Percentiles rank a stretch among this genome's conserved stretches.
Evolutionary conservation across 2,329 filamentous ascomycete genomes (phyloP).

Genomic region (Leptodontidium sp.): DNA sequence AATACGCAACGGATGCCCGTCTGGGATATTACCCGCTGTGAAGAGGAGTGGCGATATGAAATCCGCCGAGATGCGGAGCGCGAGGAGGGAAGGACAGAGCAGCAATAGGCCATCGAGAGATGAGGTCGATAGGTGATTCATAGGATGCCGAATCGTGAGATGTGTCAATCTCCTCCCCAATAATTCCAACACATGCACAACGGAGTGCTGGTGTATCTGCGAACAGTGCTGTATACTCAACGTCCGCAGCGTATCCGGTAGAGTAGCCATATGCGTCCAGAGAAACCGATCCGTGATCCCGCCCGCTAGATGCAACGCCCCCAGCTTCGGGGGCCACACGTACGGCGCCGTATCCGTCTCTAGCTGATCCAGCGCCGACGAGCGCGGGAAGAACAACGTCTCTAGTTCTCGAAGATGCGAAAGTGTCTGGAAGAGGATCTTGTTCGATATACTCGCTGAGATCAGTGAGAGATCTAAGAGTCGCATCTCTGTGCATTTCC

Average conservation of each 20-base stretch:
- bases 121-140: conserved; percentile 40
- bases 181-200: conserved; percentile 35
- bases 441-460: conserved; percentile 44
- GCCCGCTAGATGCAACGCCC: conserved; percentile 46
- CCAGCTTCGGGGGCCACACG: conserved; percentile 45
- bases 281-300: conserved; percentile 45
- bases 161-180: conserved; percentile 43
- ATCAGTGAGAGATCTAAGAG: conserved; percentile 46
- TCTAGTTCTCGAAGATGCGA: conserved; percentile 42
- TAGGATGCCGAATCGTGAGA: conserved; percentile 47
- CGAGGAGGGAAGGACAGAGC: conserved; percentile 40
- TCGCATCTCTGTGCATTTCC: conserved; percentile 45
- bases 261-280: conserved; percentile 34
- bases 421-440: conserved; percentile 45
- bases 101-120: conserved; percentile 39
- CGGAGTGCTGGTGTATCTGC: conserved; percentile 35
- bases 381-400: conserved; percentile 46
- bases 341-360: conserved; percentile 33
- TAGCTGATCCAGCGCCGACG: conserved; percentile 36
- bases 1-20: conserved; percentile 41
- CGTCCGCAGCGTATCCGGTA: conserved; percentile 37
- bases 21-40: conserved; percentile 24
- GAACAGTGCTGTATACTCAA: conserved; percentile 47
- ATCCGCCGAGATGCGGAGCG: conserved; percentile 46
- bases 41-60: conserved; percentile 44